Evolutionary conservation across 768 basidiomycete species (phyloP).

Genomic region (Wakefieldia striispora): DNA sequence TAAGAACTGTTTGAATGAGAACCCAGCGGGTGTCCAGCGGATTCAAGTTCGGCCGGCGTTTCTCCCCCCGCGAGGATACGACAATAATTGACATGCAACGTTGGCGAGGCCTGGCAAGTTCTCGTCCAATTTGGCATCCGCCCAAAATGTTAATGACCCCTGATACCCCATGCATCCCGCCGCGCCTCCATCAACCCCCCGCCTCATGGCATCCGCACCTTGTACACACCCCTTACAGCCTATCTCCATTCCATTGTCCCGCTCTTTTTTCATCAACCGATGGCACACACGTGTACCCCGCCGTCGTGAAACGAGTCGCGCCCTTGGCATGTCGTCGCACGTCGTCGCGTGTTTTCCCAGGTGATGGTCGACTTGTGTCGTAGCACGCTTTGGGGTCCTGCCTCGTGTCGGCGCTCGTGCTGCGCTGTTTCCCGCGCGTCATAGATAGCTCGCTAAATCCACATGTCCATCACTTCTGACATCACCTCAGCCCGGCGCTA

Average conservation of each 20-base stretch:
- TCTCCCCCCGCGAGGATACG: slow-evolving; percentile 21
- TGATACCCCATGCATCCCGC: slow-evolving; percentile 18
- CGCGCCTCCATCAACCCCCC: slow-evolving; percentile 11
- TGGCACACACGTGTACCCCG: too few relatives aligned
- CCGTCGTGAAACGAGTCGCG: too few relatives aligned
- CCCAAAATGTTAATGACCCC: slow-evolving; percentile 12
- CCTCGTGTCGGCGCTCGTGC: slow-evolving; percentile 33
- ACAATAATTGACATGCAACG: slow-evolving; percentile 31
- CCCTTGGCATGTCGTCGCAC: not conserved
- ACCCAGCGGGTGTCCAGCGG: slow-evolving; percentile 14
- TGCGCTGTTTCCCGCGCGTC: slow-evolving; percentile 18
- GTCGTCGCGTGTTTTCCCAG: slow-evolving; percentile 18
- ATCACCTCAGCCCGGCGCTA: not conserved
- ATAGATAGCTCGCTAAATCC: slow-evolving; percentile 8
- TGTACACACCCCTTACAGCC: not conserved
- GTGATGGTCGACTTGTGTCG: slow-evolving; percentile 10
- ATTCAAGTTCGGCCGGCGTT: slow-evolving; percentile 25
- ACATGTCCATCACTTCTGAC: not conserved
- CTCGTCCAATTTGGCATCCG: slow-evolving; percentile 9
- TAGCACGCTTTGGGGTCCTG: slow-evolving; percentile 19
- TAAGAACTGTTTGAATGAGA: slow-evolving; percentile 7
- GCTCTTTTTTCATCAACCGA: not conserved
- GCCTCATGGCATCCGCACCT: slow-evolving; percentile 24
- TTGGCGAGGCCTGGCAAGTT: slow-evolving; percentile 28
- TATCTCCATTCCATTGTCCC: slow-evolving; percentile 3